These are phyloP conservation scores for Vigna nakashimae DNA, from an alignment of 306 rosid genomes.

Conservation along the genomic window DNA sequence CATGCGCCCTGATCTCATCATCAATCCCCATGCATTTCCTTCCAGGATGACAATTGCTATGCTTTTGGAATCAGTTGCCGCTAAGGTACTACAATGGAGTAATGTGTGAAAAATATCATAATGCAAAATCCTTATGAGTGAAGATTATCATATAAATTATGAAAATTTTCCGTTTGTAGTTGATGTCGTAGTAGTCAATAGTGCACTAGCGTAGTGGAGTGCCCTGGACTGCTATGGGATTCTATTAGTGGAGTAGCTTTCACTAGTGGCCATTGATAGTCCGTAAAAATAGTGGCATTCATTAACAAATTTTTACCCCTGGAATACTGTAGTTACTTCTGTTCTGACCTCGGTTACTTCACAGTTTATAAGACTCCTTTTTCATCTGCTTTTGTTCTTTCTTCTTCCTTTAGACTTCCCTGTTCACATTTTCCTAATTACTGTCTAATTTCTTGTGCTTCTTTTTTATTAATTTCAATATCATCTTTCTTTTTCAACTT, in stretches of 20 bases:
- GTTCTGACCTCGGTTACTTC: not conserved
- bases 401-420: not conserved
- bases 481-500: not conserved
- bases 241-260: not conserved
- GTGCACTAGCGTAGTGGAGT: not conserved
- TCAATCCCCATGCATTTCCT: slow-evolving; percentile 99
- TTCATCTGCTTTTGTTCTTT: not conserved
- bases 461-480: not conserved
- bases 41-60: slow-evolving; percentile 99
- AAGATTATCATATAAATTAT: not conserved
- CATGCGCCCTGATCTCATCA: slow-evolving; percentile 98
- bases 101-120: not conserved
- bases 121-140: not conserved
- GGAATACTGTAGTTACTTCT: not conserved
- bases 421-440: not conserved
- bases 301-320: not conserved
- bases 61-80: slow-evolving; percentile 98
- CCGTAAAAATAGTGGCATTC: not conserved
- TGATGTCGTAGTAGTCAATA: not conserved
- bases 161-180: not conserved
- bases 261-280: not conserved
- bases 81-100: slow-evolving; percentile 67
- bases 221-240: not conserved
- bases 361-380: not conserved
- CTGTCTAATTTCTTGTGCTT: not conserved